Conservation (phyloP, 1,139 yeast species). For the Debaryomycetaceae sp. region DNA sequence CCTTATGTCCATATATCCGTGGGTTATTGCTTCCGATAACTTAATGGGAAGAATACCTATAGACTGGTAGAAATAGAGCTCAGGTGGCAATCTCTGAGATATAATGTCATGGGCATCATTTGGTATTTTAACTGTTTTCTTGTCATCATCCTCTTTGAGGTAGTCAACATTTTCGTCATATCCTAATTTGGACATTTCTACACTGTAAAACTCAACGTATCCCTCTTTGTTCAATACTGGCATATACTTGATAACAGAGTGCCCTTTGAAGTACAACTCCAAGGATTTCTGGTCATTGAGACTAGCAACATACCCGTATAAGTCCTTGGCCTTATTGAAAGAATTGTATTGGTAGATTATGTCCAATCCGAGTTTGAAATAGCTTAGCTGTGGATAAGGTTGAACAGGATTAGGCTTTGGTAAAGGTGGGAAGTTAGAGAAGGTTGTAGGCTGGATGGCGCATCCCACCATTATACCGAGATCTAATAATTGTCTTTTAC, state of each 20-base stretch:
- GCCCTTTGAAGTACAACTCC: constrained; percentile 39
- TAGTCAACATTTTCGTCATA: constrained; percentile 18
- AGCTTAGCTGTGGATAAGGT: constrained; percentile 42
- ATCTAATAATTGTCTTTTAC: constrained; percentile 68
- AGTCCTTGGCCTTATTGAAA: constrained; percentile 23
- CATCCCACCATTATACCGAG: constrained; percentile 77
- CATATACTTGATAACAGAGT: constrained; percentile 41
- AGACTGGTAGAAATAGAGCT: constrained; percentile 76
- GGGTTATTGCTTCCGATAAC: constrained; percentile 63
- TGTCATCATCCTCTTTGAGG: constrained; percentile 9
- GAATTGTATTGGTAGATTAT: constrained; percentile 36
- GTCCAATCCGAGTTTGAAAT: constrained; percentile 43
- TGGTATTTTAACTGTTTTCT: constrained; percentile 47
- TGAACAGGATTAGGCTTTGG: constrained; percentile 45
- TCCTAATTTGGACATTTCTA: constrained; percentile 38
- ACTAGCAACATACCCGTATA: constrained; percentile 34
- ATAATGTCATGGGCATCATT: constrained; percentile 78
- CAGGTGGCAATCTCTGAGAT: constrained; percentile 86
- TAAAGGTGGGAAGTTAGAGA: constrained; percentile 54
- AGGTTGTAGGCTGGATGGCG: constrained; percentile 63
- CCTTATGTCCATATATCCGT: constrained; percentile 60
- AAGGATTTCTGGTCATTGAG: constrained; percentile 37
- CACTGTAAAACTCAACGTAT: constrained; percentile 54
- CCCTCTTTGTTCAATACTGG: constrained; percentile 76
- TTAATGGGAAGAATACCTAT: constrained; percentile 70